phyloP scores from a whole-genome alignment of 495 filamentous ascomycete genomes.

The Penicillium antarcticum region DNA sequence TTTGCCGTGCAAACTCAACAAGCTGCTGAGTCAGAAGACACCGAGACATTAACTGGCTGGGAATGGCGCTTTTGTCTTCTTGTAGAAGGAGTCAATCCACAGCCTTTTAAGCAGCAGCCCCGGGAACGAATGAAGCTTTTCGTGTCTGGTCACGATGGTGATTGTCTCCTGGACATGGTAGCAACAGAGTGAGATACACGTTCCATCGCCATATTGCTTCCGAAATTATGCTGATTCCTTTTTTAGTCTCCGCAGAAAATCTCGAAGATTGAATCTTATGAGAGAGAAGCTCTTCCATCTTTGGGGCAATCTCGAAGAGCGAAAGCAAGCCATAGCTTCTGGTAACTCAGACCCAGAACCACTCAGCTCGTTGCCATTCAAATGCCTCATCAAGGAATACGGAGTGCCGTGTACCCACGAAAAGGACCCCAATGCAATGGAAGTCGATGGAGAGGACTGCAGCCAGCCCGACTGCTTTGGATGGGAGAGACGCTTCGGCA shows the following conservation, averaged over 20 bases:
- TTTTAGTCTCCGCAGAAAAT: conserved; percentile 53
- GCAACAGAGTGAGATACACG: conserved; percentile 57
- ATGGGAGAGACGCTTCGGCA: conserved; percentile 49
- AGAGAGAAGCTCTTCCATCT: conserved; percentile 72
- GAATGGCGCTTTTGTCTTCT: conserved; percentile 77
- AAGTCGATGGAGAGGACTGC: conserved; percentile 22
- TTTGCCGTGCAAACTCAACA: conserved; percentile 57
- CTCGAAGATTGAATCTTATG: conserved; percentile 44
- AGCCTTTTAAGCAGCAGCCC: conserved; percentile 24
- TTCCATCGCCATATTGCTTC: neutral
- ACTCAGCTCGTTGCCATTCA: conserved; percentile 27
- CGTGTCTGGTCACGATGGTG: conserved; percentile 62
- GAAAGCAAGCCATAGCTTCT: conserved; percentile 35
- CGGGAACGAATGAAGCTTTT: conserved; percentile 56
- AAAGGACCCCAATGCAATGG: conserved; percentile 18
- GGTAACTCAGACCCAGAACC: conserved; percentile 9
- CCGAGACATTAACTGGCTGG: conserved; percentile 41
- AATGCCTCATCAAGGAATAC: conserved; percentile 52
- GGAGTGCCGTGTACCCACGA: conserved; percentile 40
- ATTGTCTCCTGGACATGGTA: conserved; percentile 62
- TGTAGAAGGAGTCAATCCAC: conserved; percentile 56
- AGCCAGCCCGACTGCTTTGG: conserved; percentile 33
- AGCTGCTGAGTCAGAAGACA: conserved; percentile 34
- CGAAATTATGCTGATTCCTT: neutral
- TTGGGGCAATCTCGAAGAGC: conserved; percentile 85